Evolutionary conservation across 2,329 filamentous ascomycete species (phyloP), one percentile per base, ranked within the genome.

Genomic region (Cytospora leucostoma): DNA sequence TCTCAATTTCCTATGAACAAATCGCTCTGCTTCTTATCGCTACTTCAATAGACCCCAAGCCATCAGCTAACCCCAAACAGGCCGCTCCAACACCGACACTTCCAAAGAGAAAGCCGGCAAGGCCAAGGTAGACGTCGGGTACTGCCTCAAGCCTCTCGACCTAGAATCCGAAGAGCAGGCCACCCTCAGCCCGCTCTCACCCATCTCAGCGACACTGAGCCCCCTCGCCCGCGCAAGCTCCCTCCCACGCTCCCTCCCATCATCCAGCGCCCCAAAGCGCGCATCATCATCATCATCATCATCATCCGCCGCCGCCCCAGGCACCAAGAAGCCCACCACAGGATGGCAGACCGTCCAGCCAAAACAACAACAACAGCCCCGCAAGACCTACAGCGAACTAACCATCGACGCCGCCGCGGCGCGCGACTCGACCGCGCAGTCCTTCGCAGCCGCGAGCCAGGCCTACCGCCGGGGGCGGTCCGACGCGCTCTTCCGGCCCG

Each of bases 401-500:
- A 52, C 63, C 19, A 40, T 21, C 37, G 64, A 59, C 19, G 57
- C 65, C 5, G 21, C 51, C 17, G 59, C 61, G 17, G 61, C 57
- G 7, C 40, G 61, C 17, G 55, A 37, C n/a, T 19, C 47, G 15
- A 62, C 55, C 21, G 67, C 71, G 10, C 56, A 61, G 53, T 73
- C 76, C 1, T 74, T 70, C 61, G 67, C 71, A 7, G 75, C 78
- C 0, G 82, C 81, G 0, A 70, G 76, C 1, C 73, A 77, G 5
- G 75, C 81, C 27, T 76, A 73, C 63, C 78, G 77, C 38, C 78
- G 78, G 17, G 82, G 83, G 27, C 88, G 84, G 68, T 93, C 91
- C 0, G 86, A 92, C 66, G 88, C 82, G 0, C 78, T 94, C 3
- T 93, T 91, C 79, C 85, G 88, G 27, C 90, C 88, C 63, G 93